phyloP scores from a whole-genome alignment of 139 green algal genomes.

The Dunaliella primolecta region DNA sequence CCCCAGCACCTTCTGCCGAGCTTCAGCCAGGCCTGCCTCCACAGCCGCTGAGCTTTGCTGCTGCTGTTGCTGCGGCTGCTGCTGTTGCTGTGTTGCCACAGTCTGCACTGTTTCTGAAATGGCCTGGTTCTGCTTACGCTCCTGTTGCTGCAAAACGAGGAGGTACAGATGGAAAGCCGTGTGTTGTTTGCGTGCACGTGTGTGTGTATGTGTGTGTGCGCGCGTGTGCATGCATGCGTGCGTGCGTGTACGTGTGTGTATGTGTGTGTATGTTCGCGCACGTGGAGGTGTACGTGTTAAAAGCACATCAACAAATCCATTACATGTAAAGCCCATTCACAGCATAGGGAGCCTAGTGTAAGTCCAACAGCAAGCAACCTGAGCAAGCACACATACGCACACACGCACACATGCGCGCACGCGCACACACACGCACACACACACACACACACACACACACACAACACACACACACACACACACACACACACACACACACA shows the following conservation, averaged over 20 bases:
- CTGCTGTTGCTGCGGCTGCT: background rate
- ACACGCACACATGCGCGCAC: no score
- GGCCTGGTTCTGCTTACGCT: background rate
- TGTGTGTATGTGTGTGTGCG: no score
- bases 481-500: background rate
- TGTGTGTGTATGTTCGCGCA: no score
- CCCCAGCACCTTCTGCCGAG: constrained; percentile 18
- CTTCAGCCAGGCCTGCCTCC: constrained; percentile 23
- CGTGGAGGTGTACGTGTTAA: no score
- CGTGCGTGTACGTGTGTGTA: no score
- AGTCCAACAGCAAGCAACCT: no score
- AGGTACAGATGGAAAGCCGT: no score
- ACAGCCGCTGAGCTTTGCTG: constrained; percentile 3
- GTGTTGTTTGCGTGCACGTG: no score
- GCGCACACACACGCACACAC: background rate
- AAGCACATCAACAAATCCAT: no score
- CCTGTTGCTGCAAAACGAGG: background rate
- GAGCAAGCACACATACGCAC: background rate
- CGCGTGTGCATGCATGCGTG: no score
- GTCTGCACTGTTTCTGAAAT: background rate
- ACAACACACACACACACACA: background rate
- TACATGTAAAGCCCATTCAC: no score
- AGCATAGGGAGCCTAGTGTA: no score
- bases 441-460: background rate
- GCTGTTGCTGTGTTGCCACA: background rate